These are phyloP conservation scores for Zalerion maritima DNA, from an alignment of 495 filamentous ascomycete genomes.

Conservation along the genomic window DNA sequence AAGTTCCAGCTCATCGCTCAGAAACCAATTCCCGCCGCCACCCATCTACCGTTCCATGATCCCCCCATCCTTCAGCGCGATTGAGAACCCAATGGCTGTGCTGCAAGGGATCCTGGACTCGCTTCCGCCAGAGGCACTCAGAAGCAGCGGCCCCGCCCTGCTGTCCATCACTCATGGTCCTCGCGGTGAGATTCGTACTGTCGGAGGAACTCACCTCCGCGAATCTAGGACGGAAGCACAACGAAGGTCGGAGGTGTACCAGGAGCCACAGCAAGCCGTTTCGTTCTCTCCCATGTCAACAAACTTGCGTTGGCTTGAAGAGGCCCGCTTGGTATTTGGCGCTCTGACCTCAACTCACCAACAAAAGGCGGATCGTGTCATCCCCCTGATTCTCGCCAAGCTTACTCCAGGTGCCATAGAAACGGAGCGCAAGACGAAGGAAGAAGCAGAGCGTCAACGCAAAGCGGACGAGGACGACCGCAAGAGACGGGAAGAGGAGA, in stretches of 20 bases:
- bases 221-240: conserved; percentile 24
- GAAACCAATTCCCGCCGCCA: no score
- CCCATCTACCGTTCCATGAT: no score
- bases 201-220: conserved; percentile 12
- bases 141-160: conserved; percentile 18
- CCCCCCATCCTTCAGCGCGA: no score
- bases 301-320: conserved; percentile 70
- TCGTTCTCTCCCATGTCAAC: conserved; percentile 59
- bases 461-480: conserved; percentile 55
- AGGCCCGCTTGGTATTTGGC: conserved; percentile 76
- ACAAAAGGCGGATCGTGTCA: conserved; percentile 58
- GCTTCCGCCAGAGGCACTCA: conserved; percentile 12
- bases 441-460: conserved; percentile 37
- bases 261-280: conserved; percentile 42
- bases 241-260: conserved; percentile 27
- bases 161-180: conserved; percentile 27
- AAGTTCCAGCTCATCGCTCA: conserved; percentile 24
- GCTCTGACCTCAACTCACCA: conserved; percentile 38
- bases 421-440: conserved; percentile 45
- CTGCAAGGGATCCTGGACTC: conserved; percentile 11
- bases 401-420: conserved; percentile 79
- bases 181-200: conserved; percentile 16
- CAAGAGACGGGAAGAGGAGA: conserved; percentile 38
- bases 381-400: conserved; percentile 50
- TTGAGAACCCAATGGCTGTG: conserved; percentile 22